phyloP scores from a whole-genome alignment of 2,329 filamentous ascomycete genomes.

The Monosporascus sp. region DNA sequence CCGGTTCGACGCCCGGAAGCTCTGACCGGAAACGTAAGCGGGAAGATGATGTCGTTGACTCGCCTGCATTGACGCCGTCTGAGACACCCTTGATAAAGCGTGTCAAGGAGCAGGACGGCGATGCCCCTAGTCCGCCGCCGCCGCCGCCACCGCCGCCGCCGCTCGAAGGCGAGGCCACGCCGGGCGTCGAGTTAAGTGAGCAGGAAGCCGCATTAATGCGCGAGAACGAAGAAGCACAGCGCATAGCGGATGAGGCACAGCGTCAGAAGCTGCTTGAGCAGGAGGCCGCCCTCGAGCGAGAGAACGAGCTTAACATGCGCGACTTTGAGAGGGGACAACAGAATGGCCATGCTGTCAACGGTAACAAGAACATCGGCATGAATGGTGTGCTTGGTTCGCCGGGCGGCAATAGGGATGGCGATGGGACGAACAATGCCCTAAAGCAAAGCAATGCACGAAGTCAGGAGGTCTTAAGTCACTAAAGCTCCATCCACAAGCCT shows the following conservation, averaged over 20 bases:
- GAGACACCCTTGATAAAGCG: constrained; percentile 54
- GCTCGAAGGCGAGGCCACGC: constrained; percentile 31
- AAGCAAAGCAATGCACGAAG: constrained; percentile 11
- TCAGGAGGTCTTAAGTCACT: constrained; percentile 25
- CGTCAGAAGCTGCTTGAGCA: constrained; percentile 26
- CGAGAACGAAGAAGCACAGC: constrained; percentile 51
- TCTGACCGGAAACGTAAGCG: constrained; percentile 63
- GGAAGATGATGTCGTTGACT: constrained; percentile 36
- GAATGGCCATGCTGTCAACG: constrained; percentile 18
- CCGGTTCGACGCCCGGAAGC: constrained; percentile 39
- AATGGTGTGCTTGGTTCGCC: constrained; percentile 2
- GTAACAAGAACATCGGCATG: constrained; percentile 4
- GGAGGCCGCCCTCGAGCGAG: constrained; percentile 30
- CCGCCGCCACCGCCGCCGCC: constrained; percentile 48
- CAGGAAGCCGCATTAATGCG: constrained; percentile 46
- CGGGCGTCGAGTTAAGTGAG: constrained; percentile 36
- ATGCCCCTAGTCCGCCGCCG: constrained; percentile 30
- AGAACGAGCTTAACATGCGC: constrained; percentile 34
- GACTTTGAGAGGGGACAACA: constrained; percentile 29
- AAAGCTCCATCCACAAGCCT: background rate
- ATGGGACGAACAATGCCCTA: constrained; percentile 5
- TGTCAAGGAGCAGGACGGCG: constrained; percentile 41
- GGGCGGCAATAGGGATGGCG: constrained; percentile 1
- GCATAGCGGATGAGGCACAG: constrained; percentile 44
- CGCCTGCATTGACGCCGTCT: constrained; percentile 42